phyloP scores from a whole-genome alignment of 352 stramenopile species.

The Thalassiosira exigua region DNA sequence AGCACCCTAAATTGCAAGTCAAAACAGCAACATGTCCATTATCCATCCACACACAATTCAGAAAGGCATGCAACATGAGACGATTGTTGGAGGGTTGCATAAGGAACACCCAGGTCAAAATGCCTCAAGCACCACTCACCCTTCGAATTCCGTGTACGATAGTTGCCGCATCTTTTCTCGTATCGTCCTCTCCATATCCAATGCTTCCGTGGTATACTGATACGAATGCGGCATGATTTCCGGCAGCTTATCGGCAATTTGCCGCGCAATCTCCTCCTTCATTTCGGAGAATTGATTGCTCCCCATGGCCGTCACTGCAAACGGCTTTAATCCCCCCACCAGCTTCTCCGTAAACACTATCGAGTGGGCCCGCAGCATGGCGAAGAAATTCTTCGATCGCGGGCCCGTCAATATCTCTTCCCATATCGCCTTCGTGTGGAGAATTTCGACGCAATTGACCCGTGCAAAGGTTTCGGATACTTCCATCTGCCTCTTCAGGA shows the following conservation, averaged over 20 bases:
- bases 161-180: constrained; percentile 76
- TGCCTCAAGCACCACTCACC: constrained; percentile 46
- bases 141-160: constrained; percentile 79
- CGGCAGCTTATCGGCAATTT: constrained; percentile 78
- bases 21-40: background rate
- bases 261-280: constrained; percentile 83
- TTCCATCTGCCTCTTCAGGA: constrained; percentile 92
- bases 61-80: no score
- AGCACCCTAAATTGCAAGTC: constrained; percentile 79
- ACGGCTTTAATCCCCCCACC: constrained; percentile 76
- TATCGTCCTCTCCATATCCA: constrained; percentile 83
- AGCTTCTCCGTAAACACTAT: constrained; percentile 84
- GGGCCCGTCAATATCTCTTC: constrained; percentile 78
- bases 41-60: no score
- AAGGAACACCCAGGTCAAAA: no score
- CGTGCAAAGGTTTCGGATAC: constrained; percentile 83
- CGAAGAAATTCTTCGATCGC: constrained; percentile 77
- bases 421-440: constrained; percentile 82
- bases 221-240: constrained; percentile 81
- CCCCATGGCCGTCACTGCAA: constrained; percentile 79
- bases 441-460: constrained; percentile 80
- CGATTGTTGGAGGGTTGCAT: no score
- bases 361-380: constrained; percentile 79
- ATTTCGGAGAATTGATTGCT: constrained; percentile 78
- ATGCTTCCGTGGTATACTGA: constrained; percentile 81